phyloP scores from a whole-genome alignment of 1,284 basidiomycete genomes.

The Sutorius eximius region DNA sequence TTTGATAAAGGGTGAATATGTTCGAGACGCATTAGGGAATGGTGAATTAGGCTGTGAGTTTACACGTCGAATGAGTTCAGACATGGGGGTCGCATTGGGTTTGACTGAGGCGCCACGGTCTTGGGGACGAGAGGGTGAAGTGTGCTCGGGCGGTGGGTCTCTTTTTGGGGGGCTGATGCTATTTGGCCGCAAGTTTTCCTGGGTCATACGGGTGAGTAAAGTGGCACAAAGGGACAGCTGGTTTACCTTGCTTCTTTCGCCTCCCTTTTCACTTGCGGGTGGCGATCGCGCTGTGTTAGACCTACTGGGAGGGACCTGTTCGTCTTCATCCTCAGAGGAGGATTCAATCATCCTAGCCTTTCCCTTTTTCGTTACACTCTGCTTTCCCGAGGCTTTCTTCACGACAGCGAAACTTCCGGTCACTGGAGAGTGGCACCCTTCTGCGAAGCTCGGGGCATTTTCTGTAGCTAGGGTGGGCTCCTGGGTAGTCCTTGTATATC shows the following conservation, averaged over 20 bases:
- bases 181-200: constrained; percentile 17
- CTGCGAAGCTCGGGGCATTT: not conserved
- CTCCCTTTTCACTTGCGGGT: constrained; percentile 1
- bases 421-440: constrained; percentile 1
- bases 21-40: constrained; percentile 43
- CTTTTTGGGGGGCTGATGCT: not conserved
- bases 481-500: not conserved
- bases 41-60: constrained; percentile 66
- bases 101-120: constrained; percentile 17
- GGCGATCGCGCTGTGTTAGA: not conserved
- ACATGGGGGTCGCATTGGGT: constrained; percentile 58
- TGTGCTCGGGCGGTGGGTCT: constrained; percentile 3
- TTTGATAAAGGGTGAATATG: constrained; percentile 66
- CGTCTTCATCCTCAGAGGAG: constrained; percentile 25
- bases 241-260: constrained; percentile 19
- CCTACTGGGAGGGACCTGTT: not conserved
- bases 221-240: not conserved
- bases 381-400: constrained; percentile 11
- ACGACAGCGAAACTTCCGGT: not conserved
- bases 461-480: not conserved
- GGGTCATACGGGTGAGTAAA: constrained; percentile 1
- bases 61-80: constrained; percentile 69
- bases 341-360: constrained; percentile 20
- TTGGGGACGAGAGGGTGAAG: constrained; percentile 1
- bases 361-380: constrained; percentile 11